Base-by-base conservation (phyloP, 352 stramenopile species). In the Halophytophthora batemanensis region DNA sequence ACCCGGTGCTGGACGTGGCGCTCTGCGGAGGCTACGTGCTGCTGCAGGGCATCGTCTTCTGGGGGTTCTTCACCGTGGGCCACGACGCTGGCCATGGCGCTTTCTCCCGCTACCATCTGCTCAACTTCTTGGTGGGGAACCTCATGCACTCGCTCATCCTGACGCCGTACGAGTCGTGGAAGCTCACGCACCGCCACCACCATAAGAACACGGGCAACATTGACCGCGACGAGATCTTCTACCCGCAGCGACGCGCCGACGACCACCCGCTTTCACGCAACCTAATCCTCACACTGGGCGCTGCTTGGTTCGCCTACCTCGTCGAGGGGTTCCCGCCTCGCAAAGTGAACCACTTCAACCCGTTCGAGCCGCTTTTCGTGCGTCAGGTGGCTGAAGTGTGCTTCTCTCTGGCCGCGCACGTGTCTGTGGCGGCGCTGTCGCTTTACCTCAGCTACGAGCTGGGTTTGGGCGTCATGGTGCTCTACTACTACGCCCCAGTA, bases 131-230 rank as follows among this genome's bases (percentile, higher is more conserved):
- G n/a, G 64, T 90, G 17, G 82, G 82, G 35, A 87, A 73, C 38
- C 53, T 88, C 59, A 85, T 85, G 29, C 82, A 93, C 67, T 90
- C 82, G 63, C 64, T 87, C 45, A 85, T 90, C 56, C 72, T 93
- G 35, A 88, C 77, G 51, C 82, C 82, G 18, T 93, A 77, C 66
- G 73, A 90, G 62, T 73, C 71, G 41, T 93, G 82, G 79, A 87
- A 90, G 59, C 66, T 90, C 45, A 84, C 82, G 44, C 82, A 90
- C 63, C 79, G 82, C 36, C 79, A 87, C 54, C 82, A 93, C 66
- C 82, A 93, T 77, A 90, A 89, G 69, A 93, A 93, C 71, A 93
- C 79, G 55, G 82, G 82, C 58, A 90, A 90, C 67, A 83, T 90
- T 44, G 82, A 93, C 64, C 77, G 82, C 15, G 82, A 93, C 49